A percentile compares a stretch with the other conserved stretches of the same genome.
These are phyloP conservation scores for Ascochyta viciae-villosae DNA, from an alignment of 2,329 filamentous ascomycete genomes.

Conservation along the genomic window DNA sequence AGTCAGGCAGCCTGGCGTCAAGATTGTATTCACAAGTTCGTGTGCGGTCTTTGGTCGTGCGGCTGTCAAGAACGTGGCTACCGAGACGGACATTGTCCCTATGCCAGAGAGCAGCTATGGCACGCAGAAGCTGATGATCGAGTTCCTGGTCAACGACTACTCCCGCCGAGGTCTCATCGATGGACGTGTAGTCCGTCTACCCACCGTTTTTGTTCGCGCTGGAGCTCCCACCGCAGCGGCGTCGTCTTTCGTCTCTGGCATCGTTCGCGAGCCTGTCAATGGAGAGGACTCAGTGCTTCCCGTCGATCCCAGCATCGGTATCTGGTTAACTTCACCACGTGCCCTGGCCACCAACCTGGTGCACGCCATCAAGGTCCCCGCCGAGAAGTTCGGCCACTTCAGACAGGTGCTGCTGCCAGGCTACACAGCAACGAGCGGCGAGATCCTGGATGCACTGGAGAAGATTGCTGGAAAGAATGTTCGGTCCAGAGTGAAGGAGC, in stretches of 20 bases:
- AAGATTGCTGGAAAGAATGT: conserved; percentile 63
- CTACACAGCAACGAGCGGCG: conserved; percentile 60
- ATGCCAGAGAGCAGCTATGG: conserved; percentile 70
- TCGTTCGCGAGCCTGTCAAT: conserved; percentile 68
- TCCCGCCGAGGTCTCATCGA: conserved; percentile 66
- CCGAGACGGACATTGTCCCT: conserved; percentile 57
- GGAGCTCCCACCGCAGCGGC: conserved; percentile 67
- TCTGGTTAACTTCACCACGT: conserved; percentile 65
- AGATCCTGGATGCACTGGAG: conserved; percentile 64
- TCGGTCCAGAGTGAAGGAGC: conserved; percentile 59
- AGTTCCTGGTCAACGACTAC: conserved; percentile 69
- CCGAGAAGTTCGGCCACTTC: conserved; percentile 59
- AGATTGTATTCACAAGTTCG: conserved; percentile 67
- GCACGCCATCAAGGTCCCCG: conserved; percentile 58
- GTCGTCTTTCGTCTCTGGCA: conserved; percentile 69
- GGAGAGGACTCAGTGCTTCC: conserved; percentile 61
- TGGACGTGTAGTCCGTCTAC: conserved; percentile 65
- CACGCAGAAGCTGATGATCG: conserved; percentile 68
- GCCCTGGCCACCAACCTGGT: conserved; percentile 63
- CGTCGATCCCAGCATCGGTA: conserved; percentile 58
- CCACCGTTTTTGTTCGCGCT: conserved; percentile 67
- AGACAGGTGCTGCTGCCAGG: conserved; percentile 63
- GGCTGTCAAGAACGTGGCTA: conserved; percentile 53
- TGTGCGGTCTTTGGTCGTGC: conserved; percentile 69
- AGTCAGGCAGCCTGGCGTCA: conserved; percentile 58